These are phyloP conservation scores for Erysimum cheiri DNA, from an alignment of 441 rosid genomes.

Conservation along the genomic window DNA sequence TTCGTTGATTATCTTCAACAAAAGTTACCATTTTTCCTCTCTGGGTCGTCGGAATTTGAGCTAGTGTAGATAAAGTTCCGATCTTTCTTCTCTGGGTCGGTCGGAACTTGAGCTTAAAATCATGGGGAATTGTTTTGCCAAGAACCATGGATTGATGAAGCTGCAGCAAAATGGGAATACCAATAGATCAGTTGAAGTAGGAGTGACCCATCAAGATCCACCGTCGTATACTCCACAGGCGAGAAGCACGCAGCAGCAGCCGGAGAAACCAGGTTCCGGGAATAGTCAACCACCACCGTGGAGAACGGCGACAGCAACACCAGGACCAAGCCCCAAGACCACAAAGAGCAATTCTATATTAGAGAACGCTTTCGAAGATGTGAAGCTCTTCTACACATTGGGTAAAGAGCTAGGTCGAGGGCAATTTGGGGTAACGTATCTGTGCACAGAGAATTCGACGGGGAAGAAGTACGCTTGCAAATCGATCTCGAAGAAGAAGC, in stretches of 20 bases:
- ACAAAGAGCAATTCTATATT: slow-evolving; percentile 59
- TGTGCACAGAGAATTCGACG: slow-evolving; percentile 64
- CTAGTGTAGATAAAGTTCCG: slow-evolving; percentile 28
- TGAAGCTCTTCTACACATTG: slow-evolving; percentile 52
- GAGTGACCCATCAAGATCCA: slow-evolving; percentile 44
- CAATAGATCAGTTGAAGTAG: slow-evolving; percentile 46
- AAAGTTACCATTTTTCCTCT: slow-evolving; percentile 22
- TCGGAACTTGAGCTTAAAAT: slow-evolving; percentile 24
- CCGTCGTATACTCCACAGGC: slow-evolving; percentile 44
- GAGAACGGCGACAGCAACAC: slow-evolving; percentile 43
- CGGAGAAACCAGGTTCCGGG: slow-evolving; percentile 40
- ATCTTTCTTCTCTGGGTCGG: slow-evolving; percentile 33
- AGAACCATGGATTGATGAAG: slow-evolving; percentile 46
- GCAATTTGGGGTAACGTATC: slow-evolving; percentile 66
- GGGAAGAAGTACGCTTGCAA: slow-evolving; percentile 61
- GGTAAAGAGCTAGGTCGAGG: slow-evolving; percentile 67
- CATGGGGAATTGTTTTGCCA: slow-evolving; percentile 75
- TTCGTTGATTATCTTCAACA: slow-evolving; percentile 21
- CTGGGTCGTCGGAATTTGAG: slow-evolving; percentile 31
- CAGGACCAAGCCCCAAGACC: slow-evolving; percentile 43
- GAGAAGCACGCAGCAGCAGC: slow-evolving; percentile 39
- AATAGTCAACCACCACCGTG: slow-evolving; percentile 41
- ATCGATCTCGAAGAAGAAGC: slow-evolving; percentile 64
- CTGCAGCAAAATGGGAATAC: slow-evolving; percentile 51
- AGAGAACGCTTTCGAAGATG: slow-evolving; percentile 70